Conservation (phyloP, 1,284 basidiomycete species). For the Retiboletus fuscus region DNA sequence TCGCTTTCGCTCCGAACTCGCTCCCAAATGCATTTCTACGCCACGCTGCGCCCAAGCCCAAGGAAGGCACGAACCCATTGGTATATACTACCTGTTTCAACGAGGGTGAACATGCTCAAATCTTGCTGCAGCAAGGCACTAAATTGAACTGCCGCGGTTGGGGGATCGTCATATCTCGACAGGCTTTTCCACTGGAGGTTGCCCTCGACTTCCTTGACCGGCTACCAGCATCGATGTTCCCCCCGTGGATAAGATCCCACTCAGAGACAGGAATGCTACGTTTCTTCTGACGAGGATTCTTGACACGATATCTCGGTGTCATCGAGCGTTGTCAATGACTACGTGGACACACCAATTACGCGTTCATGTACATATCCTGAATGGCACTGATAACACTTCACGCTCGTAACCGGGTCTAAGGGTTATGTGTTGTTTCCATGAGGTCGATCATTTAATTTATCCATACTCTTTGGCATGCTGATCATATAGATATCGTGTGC, state of each 20-base stretch:
- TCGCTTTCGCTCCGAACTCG: too few relatives aligned
- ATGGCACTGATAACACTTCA: neutral
- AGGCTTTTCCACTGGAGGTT: too few relatives aligned
- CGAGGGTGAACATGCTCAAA: too few relatives aligned
- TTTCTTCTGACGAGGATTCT: neutral
- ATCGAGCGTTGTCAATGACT: neutral
- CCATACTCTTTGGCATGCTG: neutral
- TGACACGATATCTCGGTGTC: neutral
- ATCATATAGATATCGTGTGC: neutral
- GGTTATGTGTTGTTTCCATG: neutral
- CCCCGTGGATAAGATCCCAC: neutral
- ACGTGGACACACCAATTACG: neutral
- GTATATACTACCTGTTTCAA: too few relatives aligned
- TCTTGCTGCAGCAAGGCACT: neutral
- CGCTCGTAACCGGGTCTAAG: neutral
- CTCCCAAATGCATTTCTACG: too few relatives aligned
- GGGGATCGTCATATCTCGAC: too few relatives aligned
- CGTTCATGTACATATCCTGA: neutral
- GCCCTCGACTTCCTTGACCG: too few relatives aligned
- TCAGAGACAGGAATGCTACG: neutral
- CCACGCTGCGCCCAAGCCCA: too few relatives aligned
- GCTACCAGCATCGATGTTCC: neutral
- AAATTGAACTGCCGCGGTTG: neutral
- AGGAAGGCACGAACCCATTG: too few relatives aligned
- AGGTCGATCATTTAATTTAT: neutral